Percentiles rank a stretch among this genome's conserved stretches.
Evolutionary conservation across 2,329 filamentous ascomycete species (phyloP).

Genomic region (Cercospora nicotianae): DNA sequence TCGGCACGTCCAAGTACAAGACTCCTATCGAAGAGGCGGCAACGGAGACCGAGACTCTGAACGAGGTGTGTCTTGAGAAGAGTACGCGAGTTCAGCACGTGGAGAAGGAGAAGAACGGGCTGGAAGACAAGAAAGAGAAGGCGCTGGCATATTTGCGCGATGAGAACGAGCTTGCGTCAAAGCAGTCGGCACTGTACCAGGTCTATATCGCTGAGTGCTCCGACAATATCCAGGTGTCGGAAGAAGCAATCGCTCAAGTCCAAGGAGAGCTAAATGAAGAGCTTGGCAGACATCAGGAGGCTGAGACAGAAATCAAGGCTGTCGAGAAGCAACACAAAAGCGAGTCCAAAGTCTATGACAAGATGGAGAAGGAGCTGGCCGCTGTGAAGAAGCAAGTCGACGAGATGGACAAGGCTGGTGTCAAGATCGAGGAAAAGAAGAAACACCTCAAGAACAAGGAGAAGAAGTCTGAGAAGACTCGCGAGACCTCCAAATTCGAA

Average conservation of each 20-base stretch:
- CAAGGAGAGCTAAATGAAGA: constrained; percentile 83
- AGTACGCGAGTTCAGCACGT: constrained; percentile 94
- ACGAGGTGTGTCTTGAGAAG: constrained; percentile 94
- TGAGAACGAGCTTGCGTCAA: constrained; percentile 87
- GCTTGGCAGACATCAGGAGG: constrained; percentile 86
- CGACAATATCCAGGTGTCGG: constrained; percentile 83
- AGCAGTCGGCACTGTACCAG: constrained; percentile 90
- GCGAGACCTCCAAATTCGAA: constrained; percentile 72
- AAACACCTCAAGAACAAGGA: constrained; percentile 90
- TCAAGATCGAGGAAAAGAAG: constrained; percentile 97
- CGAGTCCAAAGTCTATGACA: constrained; percentile 79
- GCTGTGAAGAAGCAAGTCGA: constrained; percentile 80
- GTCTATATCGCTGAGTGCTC: constrained; percentile 84
- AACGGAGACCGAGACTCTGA: constrained; percentile 83
- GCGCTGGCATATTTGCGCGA: constrained; percentile 85
- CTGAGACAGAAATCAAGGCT: constrained; percentile 84
- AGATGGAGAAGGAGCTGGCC: constrained; percentile 78
- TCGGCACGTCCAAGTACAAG: constrained; percentile 98
- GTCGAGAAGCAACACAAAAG: constrained; percentile 82
- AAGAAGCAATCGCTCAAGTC: constrained; percentile 88
- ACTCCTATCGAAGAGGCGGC: constrained; percentile 93
- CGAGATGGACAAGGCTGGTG: constrained; percentile 91
- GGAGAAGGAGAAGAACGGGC: constrained; percentile 88
- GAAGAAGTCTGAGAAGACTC: constrained; percentile 90
- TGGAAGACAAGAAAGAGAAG: constrained; percentile 96